Conservation (phyloP, 2,329 filamentous ascomycete species). For the Hypoxylon sp. region DNA sequence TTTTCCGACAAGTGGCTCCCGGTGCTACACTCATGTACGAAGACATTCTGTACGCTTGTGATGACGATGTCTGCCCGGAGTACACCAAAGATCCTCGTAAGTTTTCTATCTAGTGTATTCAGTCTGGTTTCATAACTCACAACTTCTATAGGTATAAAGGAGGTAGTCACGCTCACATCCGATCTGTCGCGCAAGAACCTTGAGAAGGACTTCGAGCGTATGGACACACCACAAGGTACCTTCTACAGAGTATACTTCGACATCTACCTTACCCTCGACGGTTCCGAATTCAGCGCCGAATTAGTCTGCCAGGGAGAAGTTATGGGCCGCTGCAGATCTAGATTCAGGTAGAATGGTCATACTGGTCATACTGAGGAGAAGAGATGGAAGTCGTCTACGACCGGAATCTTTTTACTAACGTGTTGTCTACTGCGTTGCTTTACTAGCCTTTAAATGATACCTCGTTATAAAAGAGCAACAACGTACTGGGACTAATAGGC, state of each 20-base stretch:
- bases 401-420: constrained; percentile 41
- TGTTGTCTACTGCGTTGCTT: constrained; percentile 47
- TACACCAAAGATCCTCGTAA: constrained; percentile 99
- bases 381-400: constrained; percentile 36
- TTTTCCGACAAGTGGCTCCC: constrained; percentile 97
- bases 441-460: constrained; percentile 50
- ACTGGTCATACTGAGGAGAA: constrained; percentile 1
- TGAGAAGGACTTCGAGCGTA: constrained; percentile 98
- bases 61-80: constrained; percentile 97
- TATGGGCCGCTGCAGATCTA: constrained; percentile 95
- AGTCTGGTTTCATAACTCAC: constrained; percentile 50
- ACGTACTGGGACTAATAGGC: constrained; percentile 44
- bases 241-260: constrained; percentile 89
- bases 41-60: constrained; percentile 96
- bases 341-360: constrained; percentile 74
- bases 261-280: constrained; percentile 93
- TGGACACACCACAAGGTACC: constrained; percentile 97
- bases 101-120: constrained; percentile 58
- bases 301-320: constrained; percentile 99
- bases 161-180: constrained; percentile 96
- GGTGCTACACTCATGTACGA: constrained; percentile 99
- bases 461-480: constrained; percentile 47
- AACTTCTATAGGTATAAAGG: constrained; percentile 85
- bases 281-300: constrained; percentile 97
- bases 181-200: constrained; percentile 98